phyloP scores from a whole-genome alignment of 495 filamentous ascomycete genomes.

The Talaromyces proteolyticus region DNA sequence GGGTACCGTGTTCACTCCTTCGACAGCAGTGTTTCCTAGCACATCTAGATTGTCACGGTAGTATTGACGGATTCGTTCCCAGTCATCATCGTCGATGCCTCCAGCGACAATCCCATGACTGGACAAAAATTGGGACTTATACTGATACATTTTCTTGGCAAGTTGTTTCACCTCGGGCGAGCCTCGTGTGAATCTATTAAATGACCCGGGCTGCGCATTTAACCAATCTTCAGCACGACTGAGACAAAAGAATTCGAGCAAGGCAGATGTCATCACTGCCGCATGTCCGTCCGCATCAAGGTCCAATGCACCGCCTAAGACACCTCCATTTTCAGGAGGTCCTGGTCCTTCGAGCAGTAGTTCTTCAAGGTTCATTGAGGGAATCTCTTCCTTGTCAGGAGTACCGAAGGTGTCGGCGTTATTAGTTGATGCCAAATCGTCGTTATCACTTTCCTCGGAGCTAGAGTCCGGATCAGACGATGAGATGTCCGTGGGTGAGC shows the following conservation, averaged over 20 bases:
- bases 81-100: conserved; percentile 31
- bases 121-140: conserved; percentile 34
- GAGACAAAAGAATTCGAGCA: conserved; percentile 41
- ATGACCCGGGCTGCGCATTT: conserved; percentile 30
- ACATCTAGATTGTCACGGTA: conserved; percentile 40
- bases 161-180: conserved; percentile 37
- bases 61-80: conserved; percentile 27
- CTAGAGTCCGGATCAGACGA: conserved; percentile 31
- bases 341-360: background rate
- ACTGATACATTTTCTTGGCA: conserved; percentile 35
- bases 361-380: conserved; percentile 10
- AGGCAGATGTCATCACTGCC: conserved; percentile 36
- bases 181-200: conserved; percentile 29
- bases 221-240: conserved; percentile 39
- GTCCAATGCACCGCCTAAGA: conserved; percentile 18
- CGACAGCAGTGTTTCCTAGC: conserved; percentile 30
- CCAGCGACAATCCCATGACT: conserved; percentile 33
- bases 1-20: conserved; percentile 25
- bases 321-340: background rate
- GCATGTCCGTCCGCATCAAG: conserved; percentile 29
- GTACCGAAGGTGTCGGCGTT: conserved; percentile 5
- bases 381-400: conserved; percentile 6
- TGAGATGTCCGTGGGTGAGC: conserved; percentile 31
- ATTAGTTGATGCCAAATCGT: background rate
- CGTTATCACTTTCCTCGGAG: conserved; percentile 16